Conservation (phyloP, 768 basidiomycete genomes). For the Hericium erinaceus region DNA sequence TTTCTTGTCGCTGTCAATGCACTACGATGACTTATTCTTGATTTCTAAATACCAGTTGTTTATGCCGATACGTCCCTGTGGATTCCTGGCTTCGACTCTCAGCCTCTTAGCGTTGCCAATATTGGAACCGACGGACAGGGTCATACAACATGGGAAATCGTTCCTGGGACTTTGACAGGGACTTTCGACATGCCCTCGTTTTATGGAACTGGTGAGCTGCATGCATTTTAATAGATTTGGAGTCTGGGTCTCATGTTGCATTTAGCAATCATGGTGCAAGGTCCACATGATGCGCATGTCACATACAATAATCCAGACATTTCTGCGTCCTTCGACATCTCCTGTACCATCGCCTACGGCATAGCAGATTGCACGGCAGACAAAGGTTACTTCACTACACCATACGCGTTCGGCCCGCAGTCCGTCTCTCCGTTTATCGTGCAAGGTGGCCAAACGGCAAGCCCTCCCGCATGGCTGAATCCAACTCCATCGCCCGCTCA, state of each 20-base stretch:
- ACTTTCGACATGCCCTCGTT: background rate
- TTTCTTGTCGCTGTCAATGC: no score
- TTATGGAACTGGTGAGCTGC: background rate
- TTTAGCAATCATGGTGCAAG: background rate
- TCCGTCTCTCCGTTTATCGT: background rate
- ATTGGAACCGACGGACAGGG: background rate
- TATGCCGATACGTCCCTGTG: background rate
- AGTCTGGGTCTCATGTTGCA: background rate
- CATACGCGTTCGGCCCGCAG: background rate
- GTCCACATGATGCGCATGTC: background rate
- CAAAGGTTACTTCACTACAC: background rate
- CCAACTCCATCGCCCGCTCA: no score
- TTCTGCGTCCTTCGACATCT: background rate
- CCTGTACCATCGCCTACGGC: background rate
- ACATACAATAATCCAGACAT: background rate
- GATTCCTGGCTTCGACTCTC: background rate
- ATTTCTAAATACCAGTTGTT: background rate
- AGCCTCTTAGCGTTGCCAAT: background rate
- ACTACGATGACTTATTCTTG: no score
- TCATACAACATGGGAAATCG: background rate
- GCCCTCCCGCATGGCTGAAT: background rate
- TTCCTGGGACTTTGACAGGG: background rate
- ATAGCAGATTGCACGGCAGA: background rate
- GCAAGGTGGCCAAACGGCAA: background rate
- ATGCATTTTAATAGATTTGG: background rate